Percentiles rank a stretch among this genome's conserved stretches.
Conservation (phyloP, 176 grass and related monocot species). For the Raddia guianensis region DNA sequence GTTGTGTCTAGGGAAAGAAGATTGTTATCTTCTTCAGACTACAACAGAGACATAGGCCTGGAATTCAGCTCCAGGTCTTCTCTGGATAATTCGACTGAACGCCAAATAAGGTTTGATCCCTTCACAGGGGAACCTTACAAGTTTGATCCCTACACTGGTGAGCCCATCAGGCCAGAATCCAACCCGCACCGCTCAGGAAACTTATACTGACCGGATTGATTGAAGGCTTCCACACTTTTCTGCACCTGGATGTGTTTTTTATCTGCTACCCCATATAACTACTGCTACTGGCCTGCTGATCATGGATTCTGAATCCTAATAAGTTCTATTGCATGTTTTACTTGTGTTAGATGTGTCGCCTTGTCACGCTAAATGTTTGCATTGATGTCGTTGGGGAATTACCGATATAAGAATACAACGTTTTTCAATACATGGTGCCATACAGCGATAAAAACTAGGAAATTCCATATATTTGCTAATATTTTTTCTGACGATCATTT, state of each 20-base stretch:
- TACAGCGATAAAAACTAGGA: not conserved
- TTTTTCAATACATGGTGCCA: not conserved
- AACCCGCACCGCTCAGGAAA: slow-evolving; percentile 34
- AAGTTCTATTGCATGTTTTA: not conserved
- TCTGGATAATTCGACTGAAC: slow-evolving; percentile 48
- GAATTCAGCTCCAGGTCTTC: slow-evolving; percentile 40
- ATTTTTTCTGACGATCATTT: not conserved
- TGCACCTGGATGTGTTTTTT: slow-evolving; percentile 15
- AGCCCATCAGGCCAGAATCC: slow-evolving; percentile 51
- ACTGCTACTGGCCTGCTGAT: not conserved
- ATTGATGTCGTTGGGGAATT: not conserved
- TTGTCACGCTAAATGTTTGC: not conserved
- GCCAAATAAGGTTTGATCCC: slow-evolving; percentile 71
- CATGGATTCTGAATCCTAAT: not conserved
- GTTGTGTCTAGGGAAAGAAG: slow-evolving; percentile 44
- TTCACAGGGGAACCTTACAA: slow-evolving; percentile 83
- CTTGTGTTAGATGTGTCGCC: slow-evolving; percentile 13
- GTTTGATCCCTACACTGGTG: slow-evolving; percentile 85
- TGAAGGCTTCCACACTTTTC: not conserved
- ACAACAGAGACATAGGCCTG: slow-evolving; percentile 22
- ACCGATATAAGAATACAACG: not conserved
- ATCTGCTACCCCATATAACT: not conserved
- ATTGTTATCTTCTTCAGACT: slow-evolving; percentile 39
- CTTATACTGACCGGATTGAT: slow-evolving; percentile 31
- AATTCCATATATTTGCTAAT: not conserved